Conservation (phyloP, 2,329 filamentous ascomycete species). For the Chaetoscypha palmicola region DNA sequence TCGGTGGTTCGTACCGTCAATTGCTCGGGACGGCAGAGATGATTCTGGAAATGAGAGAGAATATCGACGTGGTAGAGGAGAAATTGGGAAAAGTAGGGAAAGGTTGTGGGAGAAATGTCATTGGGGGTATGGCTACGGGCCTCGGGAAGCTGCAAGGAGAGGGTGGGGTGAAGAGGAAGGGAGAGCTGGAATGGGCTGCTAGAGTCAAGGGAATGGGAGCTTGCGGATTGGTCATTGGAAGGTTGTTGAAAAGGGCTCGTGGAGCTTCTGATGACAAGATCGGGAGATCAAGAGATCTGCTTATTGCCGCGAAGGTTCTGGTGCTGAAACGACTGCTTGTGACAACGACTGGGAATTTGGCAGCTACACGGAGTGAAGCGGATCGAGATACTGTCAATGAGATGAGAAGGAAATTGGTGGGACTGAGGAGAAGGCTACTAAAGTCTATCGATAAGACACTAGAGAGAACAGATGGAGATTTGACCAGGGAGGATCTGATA, state of each 20-base stretch:
- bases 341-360: constrained; percentile 59
- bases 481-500: constrained; percentile 48
- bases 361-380: constrained; percentile 31
- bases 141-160: constrained; percentile 32
- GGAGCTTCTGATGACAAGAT: constrained; percentile 23
- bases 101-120: constrained; percentile 64
- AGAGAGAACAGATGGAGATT: constrained; percentile 26
- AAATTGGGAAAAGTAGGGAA: constrained; percentile 66
- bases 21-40: constrained; percentile 86
- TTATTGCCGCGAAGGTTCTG: constrained; percentile 61
- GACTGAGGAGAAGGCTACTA: constrained; percentile 44
- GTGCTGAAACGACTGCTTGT: constrained; percentile 69
- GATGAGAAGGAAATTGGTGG: constrained; percentile 56
- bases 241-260: constrained; percentile 38
- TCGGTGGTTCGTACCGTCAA: constrained; percentile 71
- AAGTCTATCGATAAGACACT: constrained; percentile 15
- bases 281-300: constrained; percentile 36
- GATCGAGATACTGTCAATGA: constrained; percentile 43
- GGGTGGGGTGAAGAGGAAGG: background rate
- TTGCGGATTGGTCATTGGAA: constrained; percentile 43
- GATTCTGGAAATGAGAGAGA: constrained; percentile 81
- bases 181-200: constrained; percentile 29
- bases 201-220: constrained; percentile 44
- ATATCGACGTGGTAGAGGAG: constrained; percentile 68
- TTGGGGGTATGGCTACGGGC: constrained; percentile 59